Evolutionary conservation across 306 rosid genomes (phyloP), one percentile per base, ranked within the genome.

Genomic region (Quercus engelmannii): DNA sequence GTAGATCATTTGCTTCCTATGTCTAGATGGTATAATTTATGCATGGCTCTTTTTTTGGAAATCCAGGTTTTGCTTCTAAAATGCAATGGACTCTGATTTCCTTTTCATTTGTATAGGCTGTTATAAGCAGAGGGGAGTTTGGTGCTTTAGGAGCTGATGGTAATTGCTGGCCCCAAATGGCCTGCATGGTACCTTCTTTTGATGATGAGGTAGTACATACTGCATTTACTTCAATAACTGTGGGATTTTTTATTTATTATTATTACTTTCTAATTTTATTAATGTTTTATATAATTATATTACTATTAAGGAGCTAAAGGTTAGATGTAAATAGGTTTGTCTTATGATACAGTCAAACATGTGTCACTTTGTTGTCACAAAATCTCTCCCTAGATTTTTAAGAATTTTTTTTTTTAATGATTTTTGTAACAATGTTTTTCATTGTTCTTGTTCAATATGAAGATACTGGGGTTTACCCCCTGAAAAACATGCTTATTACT

Each of bases 161-260:
- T 74, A 90, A 91, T 74, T 89, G 95, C 84, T 95, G 99, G 98
- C 92, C 98, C 55, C 99, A 89, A 86, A 90, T 95, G 98, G 99
- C 97, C 43, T 89, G 96, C 78, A 86, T 68, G 82, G 82, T 95
- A 57, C 99, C 99, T 76, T 86, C 88, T 46, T 18, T 51, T 63
- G 69, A 76, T 71, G 87, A 91, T 11, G 80, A 91, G 94, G 97
- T 92, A 83, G 74, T 79, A 69, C 10, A 33, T 41, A 23, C 26
- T 67, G 10, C 72, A 33, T 67, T 31, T 33, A 67, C 23, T 19
- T 35, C 26, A 33, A 25, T 18, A 23, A 54, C 74, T 51, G 14
- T 73, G 61, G 84, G 74, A 41, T 64, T 43, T 4, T 18, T 76
- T 74, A 21, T 68, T 71, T 61, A 19, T 56, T n/a, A 30, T 14